phyloP scores from a whole-genome alignment of 2,329 filamentous ascomycete genomes.

The Talaromyces amestolkiae region DNA sequence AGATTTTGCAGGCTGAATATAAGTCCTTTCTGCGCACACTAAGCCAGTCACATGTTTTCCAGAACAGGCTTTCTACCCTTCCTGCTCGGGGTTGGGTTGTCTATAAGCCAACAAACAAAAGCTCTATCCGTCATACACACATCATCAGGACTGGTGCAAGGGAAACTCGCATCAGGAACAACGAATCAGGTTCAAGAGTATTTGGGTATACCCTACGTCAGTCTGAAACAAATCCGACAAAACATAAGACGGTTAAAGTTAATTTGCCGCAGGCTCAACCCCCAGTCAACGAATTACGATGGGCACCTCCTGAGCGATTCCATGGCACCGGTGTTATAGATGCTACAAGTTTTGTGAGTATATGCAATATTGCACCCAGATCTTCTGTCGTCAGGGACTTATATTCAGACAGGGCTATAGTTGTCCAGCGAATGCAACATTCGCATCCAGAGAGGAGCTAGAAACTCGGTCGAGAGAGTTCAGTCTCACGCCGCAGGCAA shows the following conservation, averaged over 20 bases:
- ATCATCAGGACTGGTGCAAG: neutral
- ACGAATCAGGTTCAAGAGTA: neutral
- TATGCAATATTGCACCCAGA: too few relatives aligned
- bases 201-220: constrained; percentile 14
- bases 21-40: too few relatives aligned
- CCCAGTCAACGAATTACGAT: constrained; percentile 10
- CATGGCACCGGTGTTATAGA: neutral
- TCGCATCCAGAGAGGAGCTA: constrained; percentile 3
- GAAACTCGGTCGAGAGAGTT: neutral
- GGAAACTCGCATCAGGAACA: neutral
- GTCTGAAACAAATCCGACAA: neutral
- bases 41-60: neutral
- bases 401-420: constrained; percentile 5
- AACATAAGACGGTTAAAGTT: neutral
- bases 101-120: neutral
- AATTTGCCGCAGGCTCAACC: constrained; percentile 11
- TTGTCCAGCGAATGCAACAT: constrained; percentile 7
- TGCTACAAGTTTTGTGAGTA: constrained; percentile 9
- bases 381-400: neutral
- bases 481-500: constrained; percentile 10
- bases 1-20: too few relatives aligned
- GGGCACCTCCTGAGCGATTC: constrained; percentile 7
- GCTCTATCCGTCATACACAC: neutral
- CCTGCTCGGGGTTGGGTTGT: neutral
- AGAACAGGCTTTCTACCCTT: neutral